Evolutionary conservation across 805 yeast genomes (phyloP).

Genomic region (Wickerhamiella galacta): DNA sequence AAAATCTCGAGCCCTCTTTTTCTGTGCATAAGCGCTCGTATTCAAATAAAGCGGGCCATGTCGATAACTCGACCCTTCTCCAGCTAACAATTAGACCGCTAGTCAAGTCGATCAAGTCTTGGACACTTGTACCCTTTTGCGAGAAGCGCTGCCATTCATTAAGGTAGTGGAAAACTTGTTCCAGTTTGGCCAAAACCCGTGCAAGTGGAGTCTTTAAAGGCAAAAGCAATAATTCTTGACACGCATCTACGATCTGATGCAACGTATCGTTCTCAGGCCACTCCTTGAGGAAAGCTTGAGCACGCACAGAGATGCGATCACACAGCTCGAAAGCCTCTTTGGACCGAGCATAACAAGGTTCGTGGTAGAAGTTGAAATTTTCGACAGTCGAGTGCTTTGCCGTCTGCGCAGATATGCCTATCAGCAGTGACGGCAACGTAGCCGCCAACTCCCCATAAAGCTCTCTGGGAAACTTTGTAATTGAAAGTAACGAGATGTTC

Average conservation of each 20-base stretch:
- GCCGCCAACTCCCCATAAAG: too few species aligned
- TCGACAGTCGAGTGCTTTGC: too few species aligned
- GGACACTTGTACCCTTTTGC: conserved; percentile 53
- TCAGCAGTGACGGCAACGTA: not conserved
- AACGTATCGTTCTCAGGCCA: conserved; percentile 97
- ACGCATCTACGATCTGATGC: conserved; percentile 43
- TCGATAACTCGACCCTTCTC: conserved; percentile 73
- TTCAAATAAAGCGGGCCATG: conserved; percentile 66
- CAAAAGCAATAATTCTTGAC: conserved; percentile 46
- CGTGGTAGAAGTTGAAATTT: conserved; percentile 49
- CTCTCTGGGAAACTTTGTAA: too few species aligned
- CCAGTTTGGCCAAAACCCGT: conserved; percentile 60
- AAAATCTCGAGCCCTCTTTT: conserved; percentile 56
- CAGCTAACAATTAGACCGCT: conserved; percentile 66
- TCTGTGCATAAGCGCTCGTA: conserved; percentile 37
- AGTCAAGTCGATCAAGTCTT: conserved; percentile 35
- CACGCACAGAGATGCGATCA: conserved; percentile 29
- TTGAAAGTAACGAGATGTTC: too few species aligned
- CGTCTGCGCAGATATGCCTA: too few species aligned
- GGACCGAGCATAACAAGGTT: conserved; percentile 42
- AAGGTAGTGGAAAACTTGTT: conserved; percentile 66
- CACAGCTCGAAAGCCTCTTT: conserved; percentile 38
- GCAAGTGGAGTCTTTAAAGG: conserved; percentile 61
- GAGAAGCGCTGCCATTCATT: conserved; percentile 94
- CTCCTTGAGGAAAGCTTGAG: conserved; percentile 33